These are phyloP conservation scores for Grigorovia yakushimaensis DNA, from an alignment of 805 yeast genomes.

Conservation along the genomic window DNA sequence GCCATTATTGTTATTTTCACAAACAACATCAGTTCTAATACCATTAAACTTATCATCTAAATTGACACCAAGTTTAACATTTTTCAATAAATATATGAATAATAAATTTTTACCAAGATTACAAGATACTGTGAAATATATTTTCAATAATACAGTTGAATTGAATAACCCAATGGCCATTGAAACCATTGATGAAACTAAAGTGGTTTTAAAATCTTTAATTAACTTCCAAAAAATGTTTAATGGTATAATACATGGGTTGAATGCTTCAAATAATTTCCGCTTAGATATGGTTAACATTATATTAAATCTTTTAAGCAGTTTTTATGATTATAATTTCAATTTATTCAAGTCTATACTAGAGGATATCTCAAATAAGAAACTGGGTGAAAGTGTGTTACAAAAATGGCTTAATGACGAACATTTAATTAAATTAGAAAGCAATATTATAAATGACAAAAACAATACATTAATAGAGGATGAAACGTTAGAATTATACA, in stretches of 20 bases:
- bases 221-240: slow-evolving; percentile 21
- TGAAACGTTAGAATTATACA: slow-evolving; percentile 25
- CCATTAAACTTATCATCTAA: slow-evolving; percentile 20
- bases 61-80: slow-evolving; percentile 30
- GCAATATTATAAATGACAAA: slow-evolving; percentile 21
- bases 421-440: slow-evolving; percentile 26
- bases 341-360: slow-evolving; percentile 25
- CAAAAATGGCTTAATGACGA: slow-evolving; percentile 31
- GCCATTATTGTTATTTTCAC: slow-evolving; percentile 57
- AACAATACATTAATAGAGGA: slow-evolving; percentile 9
- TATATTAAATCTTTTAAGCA: slow-evolving; percentile 29
- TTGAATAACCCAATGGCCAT: slow-evolving; percentile 31
- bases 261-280: slow-evolving; percentile 32
- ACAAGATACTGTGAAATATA: slow-evolving; percentile 41
- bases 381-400: slow-evolving; percentile 19
- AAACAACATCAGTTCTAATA: slow-evolving; percentile 41
- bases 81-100: slow-evolving; percentile 58
- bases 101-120: slow-evolving; percentile 55
- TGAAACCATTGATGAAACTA: slow-evolving; percentile 26
- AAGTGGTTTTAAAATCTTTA: slow-evolving; percentile 25
- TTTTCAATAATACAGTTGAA: slow-evolving; percentile 41
- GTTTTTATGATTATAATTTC: slow-evolving; percentile 31
- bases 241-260: slow-evolving; percentile 22
- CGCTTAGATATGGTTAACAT: slow-evolving; percentile 43
- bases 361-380: slow-evolving; percentile 13